Evolutionary conservation across 2,329 filamentous ascomycete genomes (phyloP), one percentile per base, ranked within the genome.

Genomic region (Aspergillus neoniger): DNA sequence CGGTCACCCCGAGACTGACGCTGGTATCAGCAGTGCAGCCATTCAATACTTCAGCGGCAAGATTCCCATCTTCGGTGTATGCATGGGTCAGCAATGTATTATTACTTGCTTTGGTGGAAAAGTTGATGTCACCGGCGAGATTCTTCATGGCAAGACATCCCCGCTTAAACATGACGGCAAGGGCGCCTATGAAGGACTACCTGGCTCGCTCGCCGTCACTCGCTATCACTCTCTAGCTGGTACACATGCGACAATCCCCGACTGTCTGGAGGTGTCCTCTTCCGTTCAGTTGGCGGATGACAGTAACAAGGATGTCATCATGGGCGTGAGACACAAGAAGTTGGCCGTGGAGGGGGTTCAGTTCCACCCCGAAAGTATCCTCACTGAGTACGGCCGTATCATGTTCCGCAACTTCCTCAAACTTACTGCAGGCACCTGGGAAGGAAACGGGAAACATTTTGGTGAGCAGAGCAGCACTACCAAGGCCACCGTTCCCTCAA

Each of bases 61-160:
- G 79, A 91, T 99, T 52, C 95, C 95, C 10, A 87, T 99, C 14
- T 86, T 99, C 55, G 95, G 95, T n/a, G 95, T 99, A 30, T 99
- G 95, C 74, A 98, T 99, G 94, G 95, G 95, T 68, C 89, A 97
- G 88, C 95, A 99, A 82, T 99, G 95, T 78, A 98, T 99, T 66
- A 94, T 96, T 74, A 91, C 95, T 57, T 88, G 92, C 32, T 98
- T 96, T 72, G 95, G 95, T 51, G 95, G 95, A 62, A 88, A 90
- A 54, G 95, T 99, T 53, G 89, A 89, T 73, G 94, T 92, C 61
- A 96, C 95, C 9, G 95, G 95, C 25, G 95, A 99, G 79, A 97
- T 97, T 72, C 82, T 99, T 57, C 95, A 99, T 72, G 95, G 95
- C 69, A 99, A 99, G 81, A 99, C 95, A 6, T 98, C 94, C 2